phyloP scores from a whole-genome alignment of 1,284 basidiomycete genomes.

The Ganoderma resinaceum region DNA sequence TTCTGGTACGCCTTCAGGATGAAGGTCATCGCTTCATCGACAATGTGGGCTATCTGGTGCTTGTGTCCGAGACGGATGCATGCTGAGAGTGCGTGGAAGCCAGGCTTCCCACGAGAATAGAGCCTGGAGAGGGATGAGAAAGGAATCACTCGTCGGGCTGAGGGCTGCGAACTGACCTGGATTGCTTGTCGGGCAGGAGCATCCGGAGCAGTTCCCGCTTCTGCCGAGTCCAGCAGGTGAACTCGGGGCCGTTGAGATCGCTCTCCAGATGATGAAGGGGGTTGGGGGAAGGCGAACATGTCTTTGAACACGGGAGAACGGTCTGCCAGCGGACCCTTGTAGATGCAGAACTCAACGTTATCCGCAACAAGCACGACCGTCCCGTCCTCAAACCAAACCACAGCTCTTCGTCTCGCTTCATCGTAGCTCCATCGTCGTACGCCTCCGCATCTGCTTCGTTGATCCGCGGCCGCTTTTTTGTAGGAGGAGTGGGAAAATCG shows the following conservation, averaged over 20 bases:
- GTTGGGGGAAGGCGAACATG: conserved; percentile 21
- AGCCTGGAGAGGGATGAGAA: not conserved
- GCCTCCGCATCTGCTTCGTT: not conserved
- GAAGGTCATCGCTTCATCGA: not conserved
- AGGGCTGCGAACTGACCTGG: not conserved
- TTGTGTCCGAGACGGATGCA: conserved; percentile 12
- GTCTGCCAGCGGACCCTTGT: conserved; percentile 14
- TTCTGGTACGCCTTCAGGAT: not conserved
- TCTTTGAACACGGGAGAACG: conserved; percentile 21
- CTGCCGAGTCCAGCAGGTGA: not conserved
- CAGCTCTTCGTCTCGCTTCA: conserved; percentile 16
- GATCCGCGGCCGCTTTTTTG: not conserved
- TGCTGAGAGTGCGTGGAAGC: conserved; percentile 3
- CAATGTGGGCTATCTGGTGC: conserved; percentile 8
- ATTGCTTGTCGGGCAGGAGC: not conserved
- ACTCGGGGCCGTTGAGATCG: not conserved
- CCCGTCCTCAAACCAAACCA: conserved; percentile 25
- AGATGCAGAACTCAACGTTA: conserved; percentile 17
- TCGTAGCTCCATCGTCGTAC: not conserved
- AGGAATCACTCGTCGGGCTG: not conserved
- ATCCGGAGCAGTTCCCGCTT: conserved; percentile 5
- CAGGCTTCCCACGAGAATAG: not conserved
- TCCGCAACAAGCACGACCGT: conserved; percentile 16
- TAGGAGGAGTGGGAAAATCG: not conserved
- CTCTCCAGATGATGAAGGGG: not conserved